A percentile compares a stretch with the other conserved stretches of the same genome.
Evolutionary conservation across 208 protist genomes (phyloP).

Genomic region (Naegleria lovaniensis): DNA sequence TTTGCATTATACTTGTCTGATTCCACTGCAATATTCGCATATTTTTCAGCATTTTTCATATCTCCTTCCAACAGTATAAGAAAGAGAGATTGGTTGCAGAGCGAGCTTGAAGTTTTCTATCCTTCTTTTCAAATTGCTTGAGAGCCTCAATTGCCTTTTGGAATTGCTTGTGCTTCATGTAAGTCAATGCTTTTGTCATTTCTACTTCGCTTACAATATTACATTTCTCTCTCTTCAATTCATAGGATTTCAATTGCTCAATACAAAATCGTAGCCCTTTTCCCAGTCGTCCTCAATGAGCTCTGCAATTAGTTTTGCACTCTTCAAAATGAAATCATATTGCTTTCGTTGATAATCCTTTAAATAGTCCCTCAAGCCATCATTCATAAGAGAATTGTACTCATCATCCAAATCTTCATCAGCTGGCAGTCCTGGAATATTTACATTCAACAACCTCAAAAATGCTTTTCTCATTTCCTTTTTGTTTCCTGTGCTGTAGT

Average conservation of each 20-base stretch:
- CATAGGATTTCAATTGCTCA: slow-evolving; percentile 73
- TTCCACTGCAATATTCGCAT: slow-evolving; percentile 84
- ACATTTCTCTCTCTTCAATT: slow-evolving; percentile 53
- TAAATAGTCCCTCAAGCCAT: slow-evolving; percentile 64
- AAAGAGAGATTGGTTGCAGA: slow-evolving; percentile 93
- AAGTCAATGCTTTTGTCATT: slow-evolving; percentile 87
- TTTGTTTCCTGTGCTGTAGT: slow-evolving; percentile 85
- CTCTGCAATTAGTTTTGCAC: slow-evolving; percentile 84
- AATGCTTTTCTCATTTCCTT: slow-evolving; percentile 87
- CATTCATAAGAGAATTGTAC: slow-evolving; percentile 71
- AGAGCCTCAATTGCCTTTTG: slow-evolving; percentile 81
- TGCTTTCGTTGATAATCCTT: slow-evolving; percentile 67
- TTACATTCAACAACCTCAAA: slow-evolving; percentile 70
- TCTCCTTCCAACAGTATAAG: slow-evolving; percentile 95
- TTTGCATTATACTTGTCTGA: slow-evolving; percentile 91
- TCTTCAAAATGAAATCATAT: slow-evolving; percentile 74
- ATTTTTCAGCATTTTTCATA: slow-evolving; percentile 85
- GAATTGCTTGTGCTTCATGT: slow-evolving; percentile 84
- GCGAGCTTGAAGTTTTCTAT: slow-evolving; percentile 70
- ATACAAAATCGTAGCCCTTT: slow-evolving; percentile 88
- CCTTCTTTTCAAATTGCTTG: slow-evolving; percentile 90
- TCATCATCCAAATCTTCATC: slow-evolving; percentile 72
- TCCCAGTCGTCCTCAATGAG: slow-evolving; percentile 81
- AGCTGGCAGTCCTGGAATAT: slow-evolving; percentile 52
- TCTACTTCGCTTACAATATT: slow-evolving; percentile 80